Evolutionary conservation across 2,329 filamentous ascomycete genomes (phyloP).

Genomic region (Aspergillus uvarum): DNA sequence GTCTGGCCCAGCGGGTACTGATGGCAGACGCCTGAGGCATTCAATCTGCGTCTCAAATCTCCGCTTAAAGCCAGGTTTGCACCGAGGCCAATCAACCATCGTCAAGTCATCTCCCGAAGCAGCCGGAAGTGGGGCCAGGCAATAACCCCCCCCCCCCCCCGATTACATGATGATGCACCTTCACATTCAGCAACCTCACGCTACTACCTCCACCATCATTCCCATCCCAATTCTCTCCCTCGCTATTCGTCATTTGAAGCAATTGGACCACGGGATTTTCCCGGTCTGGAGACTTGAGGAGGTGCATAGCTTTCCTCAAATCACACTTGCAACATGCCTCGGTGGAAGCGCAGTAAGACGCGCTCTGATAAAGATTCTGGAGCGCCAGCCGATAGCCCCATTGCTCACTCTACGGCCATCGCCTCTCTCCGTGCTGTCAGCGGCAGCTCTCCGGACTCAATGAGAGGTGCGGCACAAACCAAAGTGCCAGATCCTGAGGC

Average conservation of each 20-base stretch:
- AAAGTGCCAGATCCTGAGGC: constrained; percentile 58
- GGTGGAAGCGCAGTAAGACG: constrained; percentile 24
- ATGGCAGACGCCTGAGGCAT: background rate
- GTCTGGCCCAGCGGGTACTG: background rate
- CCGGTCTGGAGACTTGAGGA: background rate
- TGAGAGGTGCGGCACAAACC: background rate
- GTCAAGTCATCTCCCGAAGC: background rate
- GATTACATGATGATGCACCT: constrained; percentile 5
- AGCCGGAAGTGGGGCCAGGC: background rate
- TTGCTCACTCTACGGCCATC: constrained; percentile 11
- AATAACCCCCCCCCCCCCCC: background rate
- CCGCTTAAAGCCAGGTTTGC: background rate
- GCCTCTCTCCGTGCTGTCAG: constrained; percentile 21
- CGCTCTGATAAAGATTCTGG: constrained; percentile 14
- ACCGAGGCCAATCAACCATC: background rate
- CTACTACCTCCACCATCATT: background rate
- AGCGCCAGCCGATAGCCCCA: constrained; percentile 6
- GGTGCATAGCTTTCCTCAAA: background rate
- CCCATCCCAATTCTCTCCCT: background rate
- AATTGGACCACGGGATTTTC: background rate
- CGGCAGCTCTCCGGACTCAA: constrained; percentile 11
- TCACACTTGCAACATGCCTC: constrained; percentile 17
- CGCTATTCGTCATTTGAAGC: background rate
- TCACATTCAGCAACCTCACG: background rate
- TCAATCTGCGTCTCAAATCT: background rate